These are phyloP conservation scores for Ramichloridium luteum DNA, from an alignment of 2,329 filamentous ascomycete species.

Conservation along the genomic window DNA sequence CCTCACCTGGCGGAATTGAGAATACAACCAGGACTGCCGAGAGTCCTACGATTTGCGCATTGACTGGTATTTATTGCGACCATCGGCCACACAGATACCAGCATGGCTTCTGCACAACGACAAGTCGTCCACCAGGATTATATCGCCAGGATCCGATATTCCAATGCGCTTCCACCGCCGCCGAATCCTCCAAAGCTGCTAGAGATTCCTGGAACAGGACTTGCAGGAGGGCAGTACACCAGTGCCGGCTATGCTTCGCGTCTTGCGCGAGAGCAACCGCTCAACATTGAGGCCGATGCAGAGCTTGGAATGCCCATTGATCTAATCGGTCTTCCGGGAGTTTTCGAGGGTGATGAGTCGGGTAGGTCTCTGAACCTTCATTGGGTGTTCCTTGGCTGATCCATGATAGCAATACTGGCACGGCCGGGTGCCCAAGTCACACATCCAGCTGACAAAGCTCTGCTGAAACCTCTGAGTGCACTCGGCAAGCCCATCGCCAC, in stretches of 20 bases:
- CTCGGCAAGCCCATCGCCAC: slow-evolving; percentile 72
- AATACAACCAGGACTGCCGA: too few species aligned
- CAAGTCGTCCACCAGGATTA: slow-evolving; percentile 74
- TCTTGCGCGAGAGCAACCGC: slow-evolving; percentile 76
- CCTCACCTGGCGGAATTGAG: too few species aligned
- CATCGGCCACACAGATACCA: too few species aligned
- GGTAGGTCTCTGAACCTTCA: slow-evolving; percentile 42
- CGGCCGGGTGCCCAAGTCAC: slow-evolving; percentile 56
- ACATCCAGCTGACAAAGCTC: slow-evolving; percentile 71
- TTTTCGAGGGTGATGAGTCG: slow-evolving; percentile 90
- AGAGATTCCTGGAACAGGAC: slow-evolving; percentile 87
- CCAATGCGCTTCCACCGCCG: slow-evolving; percentile 88
- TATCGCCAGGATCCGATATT: slow-evolving; percentile 88
- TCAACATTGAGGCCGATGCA: slow-evolving; percentile 94
- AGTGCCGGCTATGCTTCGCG: slow-evolving; percentile 81
- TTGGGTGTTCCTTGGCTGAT: slow-evolving; percentile 7
- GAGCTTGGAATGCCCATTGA: slow-evolving; percentile 97
- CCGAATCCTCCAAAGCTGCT: slow-evolving; percentile 92
- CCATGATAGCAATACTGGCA: slow-evolving; percentile 41
- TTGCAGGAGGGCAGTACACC: slow-evolving; percentile 78
- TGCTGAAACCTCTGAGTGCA: slow-evolving; percentile 71
- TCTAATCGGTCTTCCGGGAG: slow-evolving; percentile 82
- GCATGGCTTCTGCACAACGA: slow-evolving; percentile 19
- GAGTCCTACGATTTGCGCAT: too few species aligned
- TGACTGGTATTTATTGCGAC: too few species aligned